Evolutionary conservation across 1,284 basidiomycete genomes (phyloP).

Genomic region (Ganoderma multipileum): DNA sequence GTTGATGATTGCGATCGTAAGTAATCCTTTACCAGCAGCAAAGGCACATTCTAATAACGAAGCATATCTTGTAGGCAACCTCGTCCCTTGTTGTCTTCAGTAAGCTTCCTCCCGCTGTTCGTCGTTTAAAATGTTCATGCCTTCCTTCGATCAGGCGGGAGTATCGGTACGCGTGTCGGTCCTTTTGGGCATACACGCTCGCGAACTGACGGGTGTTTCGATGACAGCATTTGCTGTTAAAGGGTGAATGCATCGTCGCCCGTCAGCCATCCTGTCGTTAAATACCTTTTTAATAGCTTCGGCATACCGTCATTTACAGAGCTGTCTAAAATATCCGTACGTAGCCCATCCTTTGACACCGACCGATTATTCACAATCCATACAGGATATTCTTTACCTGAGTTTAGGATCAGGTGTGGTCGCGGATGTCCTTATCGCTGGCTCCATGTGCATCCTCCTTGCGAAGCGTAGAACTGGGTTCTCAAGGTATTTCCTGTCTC

Average conservation of each 20-base stretch:
- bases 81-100: slow-evolving; percentile 27
- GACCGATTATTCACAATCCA: not conserved
- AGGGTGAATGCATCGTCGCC: slow-evolving; percentile 15
- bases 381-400: slow-evolving; percentile 20
- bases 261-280: not conserved
- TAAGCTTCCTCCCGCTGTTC: slow-evolving; percentile 3
- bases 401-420: slow-evolving; percentile 20
- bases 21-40: not conserved
- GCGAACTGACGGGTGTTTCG: not conserved
- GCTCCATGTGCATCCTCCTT: slow-evolving; percentile 18
- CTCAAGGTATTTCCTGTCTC: slow-evolving; percentile 6
- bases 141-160: slow-evolving; percentile 18
- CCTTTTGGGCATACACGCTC: not conserved
- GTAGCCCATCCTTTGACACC: not conserved
- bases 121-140: not conserved
- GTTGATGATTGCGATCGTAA: slow-evolving; percentile 23
- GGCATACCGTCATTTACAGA: slow-evolving; percentile 15
- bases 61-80: slow-evolving; percentile 7
- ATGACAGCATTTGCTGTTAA: slow-evolving; percentile 26
- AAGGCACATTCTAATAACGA: no score
- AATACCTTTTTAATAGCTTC: slow-evolving; percentile 15
- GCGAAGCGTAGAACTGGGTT: slow-evolving; percentile 20
- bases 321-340: slow-evolving; percentile 24
- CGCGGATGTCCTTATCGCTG: slow-evolving; percentile 24
- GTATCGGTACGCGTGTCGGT: slow-evolving; percentile 21